phyloP scores from a whole-genome alignment of 2,329 filamentous ascomycete species.

The Fusarium tanahbumbuense region DNA sequence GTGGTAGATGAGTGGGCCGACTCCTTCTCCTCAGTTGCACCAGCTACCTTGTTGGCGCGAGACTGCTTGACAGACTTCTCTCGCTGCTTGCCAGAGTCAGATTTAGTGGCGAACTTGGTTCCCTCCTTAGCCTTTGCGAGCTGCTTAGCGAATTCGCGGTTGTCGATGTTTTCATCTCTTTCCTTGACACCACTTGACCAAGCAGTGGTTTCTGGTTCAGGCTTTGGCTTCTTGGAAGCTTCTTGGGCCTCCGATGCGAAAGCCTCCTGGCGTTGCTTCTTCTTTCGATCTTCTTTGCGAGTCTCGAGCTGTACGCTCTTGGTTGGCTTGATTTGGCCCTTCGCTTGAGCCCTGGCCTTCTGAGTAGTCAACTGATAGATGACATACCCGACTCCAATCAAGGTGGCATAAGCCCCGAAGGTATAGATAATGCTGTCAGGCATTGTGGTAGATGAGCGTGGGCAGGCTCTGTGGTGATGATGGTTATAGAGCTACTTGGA shows the following conservation, averaged over 20 bases:
- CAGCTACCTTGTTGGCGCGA: slow-evolving; percentile 65
- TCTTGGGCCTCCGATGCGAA: slow-evolving; percentile 54
- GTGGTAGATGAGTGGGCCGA: slow-evolving; percentile 71
- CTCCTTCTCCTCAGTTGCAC: slow-evolving; percentile 57
- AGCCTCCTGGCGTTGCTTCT: slow-evolving; percentile 60
- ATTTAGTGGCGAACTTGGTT: slow-evolving; percentile 66
- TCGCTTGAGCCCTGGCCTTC: slow-evolving; percentile 49
- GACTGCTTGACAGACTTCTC: slow-evolving; percentile 78
- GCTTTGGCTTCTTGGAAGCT: slow-evolving; percentile 54
- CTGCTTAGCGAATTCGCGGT: slow-evolving; percentile 81
- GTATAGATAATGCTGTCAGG: slow-evolving; percentile 53
- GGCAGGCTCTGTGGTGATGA: slow-evolving; percentile 13
- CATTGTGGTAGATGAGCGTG: slow-evolving; percentile 43
- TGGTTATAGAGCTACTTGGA: slow-evolving; percentile 27
- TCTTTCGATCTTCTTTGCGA: slow-evolving; percentile 57
- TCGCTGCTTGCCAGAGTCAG: slow-evolving; percentile 70
- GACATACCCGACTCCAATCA: slow-evolving; percentile 52
- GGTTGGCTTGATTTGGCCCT: slow-evolving; percentile 45
- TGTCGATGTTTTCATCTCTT: slow-evolving; percentile 68
- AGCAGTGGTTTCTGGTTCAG: slow-evolving; percentile 47
- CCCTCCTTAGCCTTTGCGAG: slow-evolving; percentile 78
- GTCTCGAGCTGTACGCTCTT: slow-evolving; percentile 49
- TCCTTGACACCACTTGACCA: slow-evolving; percentile 48
- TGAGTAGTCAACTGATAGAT: slow-evolving; percentile 53
- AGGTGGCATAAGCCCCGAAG: slow-evolving; percentile 52